Percentiles rank a stretch among this genome's conserved stretches.
phyloP scores from a whole-genome alignment of 106 monocot species.

The Amphibolis antarctica region DNA sequence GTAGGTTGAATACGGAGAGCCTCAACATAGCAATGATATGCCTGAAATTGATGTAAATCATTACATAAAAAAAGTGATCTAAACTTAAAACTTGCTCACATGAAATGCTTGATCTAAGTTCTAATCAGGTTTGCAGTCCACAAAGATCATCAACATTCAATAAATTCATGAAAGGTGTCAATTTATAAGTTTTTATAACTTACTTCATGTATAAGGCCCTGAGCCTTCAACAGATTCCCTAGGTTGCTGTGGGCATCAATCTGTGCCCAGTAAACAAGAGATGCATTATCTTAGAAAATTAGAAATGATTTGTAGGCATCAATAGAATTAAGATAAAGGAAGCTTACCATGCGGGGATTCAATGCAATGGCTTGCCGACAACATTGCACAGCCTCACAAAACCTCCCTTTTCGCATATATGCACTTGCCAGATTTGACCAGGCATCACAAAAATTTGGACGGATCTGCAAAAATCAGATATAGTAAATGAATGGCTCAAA shows the following conservation, averaged over 20 bases:
- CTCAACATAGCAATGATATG: slow-evolving; percentile 86
- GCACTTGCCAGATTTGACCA: slow-evolving; percentile 96
- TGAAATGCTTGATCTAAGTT: too few species aligned
- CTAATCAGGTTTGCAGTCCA: too few species aligned
- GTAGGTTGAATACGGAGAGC: slow-evolving; percentile 75
- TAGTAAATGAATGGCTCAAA: too few species aligned
- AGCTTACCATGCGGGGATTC: slow-evolving; percentile 63
- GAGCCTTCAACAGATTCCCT: slow-evolving; percentile 90
- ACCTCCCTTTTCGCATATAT: slow-evolving; percentile 76
- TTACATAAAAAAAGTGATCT: not conserved
- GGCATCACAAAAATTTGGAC: slow-evolving; percentile 82
- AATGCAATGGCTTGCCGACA: slow-evolving; percentile 82
- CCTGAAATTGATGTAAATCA: slow-evolving; percentile 22
- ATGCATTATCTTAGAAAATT: not conserved
- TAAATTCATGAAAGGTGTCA: not conserved
- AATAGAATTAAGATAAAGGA: not conserved
- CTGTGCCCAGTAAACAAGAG: slow-evolving; percentile 14
- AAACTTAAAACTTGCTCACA: too few species aligned
- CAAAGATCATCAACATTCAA: too few species aligned
- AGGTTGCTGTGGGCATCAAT: slow-evolving; percentile 97
- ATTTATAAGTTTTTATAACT: slow-evolving; percentile 1
- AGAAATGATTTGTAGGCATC: not conserved
- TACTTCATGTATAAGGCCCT: slow-evolving; percentile 82
- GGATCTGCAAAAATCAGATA: slow-evolving; percentile 33
- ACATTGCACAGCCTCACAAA: slow-evolving; percentile 79